Evolutionary conservation across 768 basidiomycete species (phyloP).

Genomic region (Cytidiella melzeri): DNA sequence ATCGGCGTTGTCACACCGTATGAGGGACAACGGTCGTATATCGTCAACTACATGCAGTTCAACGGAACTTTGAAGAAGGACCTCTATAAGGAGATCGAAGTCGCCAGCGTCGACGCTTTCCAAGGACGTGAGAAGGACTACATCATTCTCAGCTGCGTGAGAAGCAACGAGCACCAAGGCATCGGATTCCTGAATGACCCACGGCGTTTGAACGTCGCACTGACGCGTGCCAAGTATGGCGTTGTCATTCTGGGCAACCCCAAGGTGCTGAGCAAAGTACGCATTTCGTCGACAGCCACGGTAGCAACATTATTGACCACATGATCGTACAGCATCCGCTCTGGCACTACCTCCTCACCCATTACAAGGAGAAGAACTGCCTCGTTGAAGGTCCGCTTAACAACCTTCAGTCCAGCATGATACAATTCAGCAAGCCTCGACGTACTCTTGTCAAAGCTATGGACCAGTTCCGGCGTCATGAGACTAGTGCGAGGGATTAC

Average conservation of each 20-base stretch:
- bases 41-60: conserved; percentile 99
- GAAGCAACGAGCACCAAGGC: conserved; percentile 99
- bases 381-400: conserved; percentile 96
- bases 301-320: conserved; percentile 11
- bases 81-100: conserved; percentile 98
- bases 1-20: conserved; percentile 99
- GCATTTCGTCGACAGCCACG: conserved; percentile 16
- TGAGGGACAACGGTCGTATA: conserved; percentile 96
- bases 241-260: conserved; percentile 99
- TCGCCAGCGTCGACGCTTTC: conserved; percentile 98
- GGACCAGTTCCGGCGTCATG: conserved; percentile 91
- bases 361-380: conserved; percentile 93
- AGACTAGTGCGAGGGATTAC: conserved; percentile 85
- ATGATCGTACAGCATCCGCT: conserved; percentile 75
- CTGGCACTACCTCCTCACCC: conserved; percentile 97
- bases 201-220: conserved; percentile 89
- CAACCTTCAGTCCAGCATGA: conserved; percentile 97
- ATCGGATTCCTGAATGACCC: conserved; percentile 99
- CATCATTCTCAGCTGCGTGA: conserved; percentile 94
- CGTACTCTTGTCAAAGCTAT: conserved; percentile 83
- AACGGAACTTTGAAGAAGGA: conserved; percentile 99
- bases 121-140: conserved; percentile 99
- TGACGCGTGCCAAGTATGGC: conserved; percentile 97
- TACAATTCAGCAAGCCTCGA: conserved; percentile 97
- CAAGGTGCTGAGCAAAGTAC: conserved; percentile 96